phyloP scores from a whole-genome alignment of 139 green algal genomes.

The Chlorella sp. region DNA sequence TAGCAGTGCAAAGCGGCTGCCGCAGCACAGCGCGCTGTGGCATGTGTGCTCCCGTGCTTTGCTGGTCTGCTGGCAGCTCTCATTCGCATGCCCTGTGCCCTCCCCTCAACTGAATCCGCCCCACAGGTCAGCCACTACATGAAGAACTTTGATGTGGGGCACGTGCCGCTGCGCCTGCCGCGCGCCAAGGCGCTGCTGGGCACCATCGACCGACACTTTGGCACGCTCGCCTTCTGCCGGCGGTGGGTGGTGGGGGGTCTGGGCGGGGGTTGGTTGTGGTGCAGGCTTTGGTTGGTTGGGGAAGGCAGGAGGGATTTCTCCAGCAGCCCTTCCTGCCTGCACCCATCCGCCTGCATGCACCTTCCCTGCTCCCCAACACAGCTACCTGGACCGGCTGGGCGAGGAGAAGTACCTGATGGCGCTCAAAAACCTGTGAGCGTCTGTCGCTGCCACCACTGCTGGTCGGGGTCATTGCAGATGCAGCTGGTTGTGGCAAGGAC shows the following conservation, averaged over 20 bases:
- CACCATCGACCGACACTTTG: slow-evolving; percentile 98
- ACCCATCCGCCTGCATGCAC: not conserved
- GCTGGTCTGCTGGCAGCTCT: too few relatives aligned
- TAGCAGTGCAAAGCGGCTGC: too few relatives aligned
- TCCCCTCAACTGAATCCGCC: not conserved
- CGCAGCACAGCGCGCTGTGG: too few relatives aligned
- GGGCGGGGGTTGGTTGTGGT: too few relatives aligned
- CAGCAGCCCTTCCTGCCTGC: not conserved
- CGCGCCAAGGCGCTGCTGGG: slow-evolving; percentile 93
- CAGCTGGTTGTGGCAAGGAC: too few relatives aligned
- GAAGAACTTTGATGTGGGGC: slow-evolving; percentile 95
- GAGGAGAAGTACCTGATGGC: slow-evolving; percentile 99
- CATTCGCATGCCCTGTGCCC: slow-evolving; percentile 16
- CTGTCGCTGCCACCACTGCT: slow-evolving; percentile 23
- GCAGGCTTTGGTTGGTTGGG: not conserved
- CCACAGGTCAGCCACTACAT: slow-evolving; percentile 93
- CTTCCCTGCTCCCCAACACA: not conserved
- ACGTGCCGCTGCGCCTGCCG: slow-evolving; percentile 93
- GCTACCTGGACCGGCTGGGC: slow-evolving; percentile 94
- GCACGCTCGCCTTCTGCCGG: slow-evolving; percentile 98
- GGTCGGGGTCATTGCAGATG: too few relatives aligned
- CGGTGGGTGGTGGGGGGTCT: slow-evolving; percentile 35
- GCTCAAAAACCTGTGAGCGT: slow-evolving; percentile 92
- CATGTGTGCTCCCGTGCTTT: too few relatives aligned
- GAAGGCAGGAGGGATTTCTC: too few relatives aligned